Evolutionary conservation across 139 green algal species (phyloP), one percentile per base, ranked within the genome.

Genomic region (Asterochloris sp.): DNA sequence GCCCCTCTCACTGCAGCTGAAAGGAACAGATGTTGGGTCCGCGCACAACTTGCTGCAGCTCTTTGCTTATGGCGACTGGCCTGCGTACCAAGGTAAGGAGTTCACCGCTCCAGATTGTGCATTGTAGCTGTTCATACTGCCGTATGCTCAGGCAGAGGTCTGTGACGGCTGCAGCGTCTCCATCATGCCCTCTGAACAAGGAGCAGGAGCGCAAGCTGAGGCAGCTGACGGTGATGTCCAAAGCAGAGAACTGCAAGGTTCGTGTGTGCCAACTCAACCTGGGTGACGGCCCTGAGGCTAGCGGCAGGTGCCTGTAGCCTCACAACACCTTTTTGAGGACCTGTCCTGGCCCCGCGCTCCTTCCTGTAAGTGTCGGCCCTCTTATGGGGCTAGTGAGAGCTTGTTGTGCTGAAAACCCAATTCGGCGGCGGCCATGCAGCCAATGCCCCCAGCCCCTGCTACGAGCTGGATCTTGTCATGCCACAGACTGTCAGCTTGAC

Each of bases 41-140:
- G 82, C 64, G 12, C 77, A 86, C 13, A 47, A 83, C 0, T 86
- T 97, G 16, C 87, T 98, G 28, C 68, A 93, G 67, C 83, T 98
- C 0, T 98, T 97, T 83, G 91, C 91, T 12, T 96, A 96, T 76
- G 95, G 95, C 24, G 97, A 91, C 0, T 97, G 90, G 89, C 11
- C 82, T 0, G 91, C 96, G 9, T 98, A 97, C 80, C 87, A 85
- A 83, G 88, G 94, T 95, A 69, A 63, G 27, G 14, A 24, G 28
- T 38, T 17, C 14, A 13, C 73, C 15, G 14, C 19, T 64, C 12
- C 11, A 63, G 14, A 11, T 26, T 66, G 29, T 14, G 16, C 17
- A 54, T 64, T 11, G 6, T 16, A 26, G 11, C 1, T 11, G 0
- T 27, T 27, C 26, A n/a, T 15, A 28, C 10, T 29, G 19, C 15